phyloP scores from a whole-genome alignment of 1,284 basidiomycete species.

The Ceratorhiza oryzae-sativae region DNA sequence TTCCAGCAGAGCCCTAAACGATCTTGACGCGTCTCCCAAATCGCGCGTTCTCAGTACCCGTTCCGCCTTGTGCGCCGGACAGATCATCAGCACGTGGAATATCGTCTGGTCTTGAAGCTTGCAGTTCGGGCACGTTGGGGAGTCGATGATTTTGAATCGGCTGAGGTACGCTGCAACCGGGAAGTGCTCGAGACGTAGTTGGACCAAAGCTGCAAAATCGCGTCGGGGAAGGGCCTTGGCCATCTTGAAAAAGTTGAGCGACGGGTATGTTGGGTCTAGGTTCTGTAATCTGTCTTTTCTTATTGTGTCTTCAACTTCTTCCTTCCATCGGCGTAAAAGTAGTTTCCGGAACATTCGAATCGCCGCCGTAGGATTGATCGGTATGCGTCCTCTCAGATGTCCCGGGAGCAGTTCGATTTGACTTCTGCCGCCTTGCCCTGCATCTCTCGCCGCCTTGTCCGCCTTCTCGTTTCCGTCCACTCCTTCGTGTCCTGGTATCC shows the following conservation, averaged over 20 bases:
- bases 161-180: constrained; percentile 5
- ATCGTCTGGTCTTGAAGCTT: background rate
- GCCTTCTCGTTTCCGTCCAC: constrained; percentile 28
- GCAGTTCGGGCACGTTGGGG: constrained; percentile 15
- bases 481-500: constrained; percentile 28
- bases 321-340: background rate
- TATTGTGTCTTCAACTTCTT: background rate
- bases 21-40: background rate
- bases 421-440: background rate
- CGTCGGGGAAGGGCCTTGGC: background rate
- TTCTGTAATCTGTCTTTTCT: too few species aligned
- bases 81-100: background rate
- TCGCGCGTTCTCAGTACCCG: background rate
- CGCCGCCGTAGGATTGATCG: constrained; percentile 11
- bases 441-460: constrained; percentile 21
- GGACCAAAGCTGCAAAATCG: background rate
- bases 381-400: background rate
- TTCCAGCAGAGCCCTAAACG: background rate
- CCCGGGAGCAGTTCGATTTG: background rate
- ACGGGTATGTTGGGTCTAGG: constrained; percentile 14
- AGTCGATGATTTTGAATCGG: background rate
- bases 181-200: constrained; percentile 13
- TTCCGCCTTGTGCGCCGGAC: background rate
- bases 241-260: background rate
- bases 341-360: background rate